Evolutionary conservation across 768 basidiomycete species (phyloP).

Genomic region (Trametes villosa): DNA sequence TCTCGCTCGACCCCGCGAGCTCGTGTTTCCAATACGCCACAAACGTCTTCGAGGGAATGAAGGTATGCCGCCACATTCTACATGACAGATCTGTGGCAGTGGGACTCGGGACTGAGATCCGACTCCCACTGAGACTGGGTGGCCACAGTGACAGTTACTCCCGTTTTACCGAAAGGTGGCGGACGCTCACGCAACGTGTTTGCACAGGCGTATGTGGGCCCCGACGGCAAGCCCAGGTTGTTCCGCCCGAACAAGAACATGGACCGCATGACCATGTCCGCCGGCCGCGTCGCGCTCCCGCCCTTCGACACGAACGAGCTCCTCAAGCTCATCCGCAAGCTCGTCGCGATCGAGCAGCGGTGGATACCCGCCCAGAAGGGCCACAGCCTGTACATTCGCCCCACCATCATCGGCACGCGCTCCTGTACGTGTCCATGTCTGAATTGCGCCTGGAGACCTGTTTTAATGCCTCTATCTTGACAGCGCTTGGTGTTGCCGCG

Average conservation of each 20-base stretch:
- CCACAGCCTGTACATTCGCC: slow-evolving; percentile 86
- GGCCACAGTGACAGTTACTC: background rate
- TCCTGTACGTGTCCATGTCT: slow-evolving; percentile 34
- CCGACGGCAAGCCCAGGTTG: slow-evolving; percentile 72
- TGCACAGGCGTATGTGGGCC: slow-evolving; percentile 65
- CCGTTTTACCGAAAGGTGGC: background rate
- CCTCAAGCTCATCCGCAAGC: slow-evolving; percentile 60
- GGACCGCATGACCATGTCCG: slow-evolving; percentile 74
- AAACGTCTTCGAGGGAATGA: slow-evolving; percentile 68
- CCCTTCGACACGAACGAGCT: slow-evolving; percentile 52
- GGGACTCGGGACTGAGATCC: too few species aligned
- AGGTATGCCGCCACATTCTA: slow-evolving; percentile 44
- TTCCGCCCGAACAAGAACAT: slow-evolving; percentile 89
- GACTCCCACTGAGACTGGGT: too few species aligned
- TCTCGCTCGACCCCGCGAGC: slow-evolving; percentile 59
- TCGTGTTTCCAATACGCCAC: slow-evolving; percentile 66
- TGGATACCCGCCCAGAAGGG: slow-evolving; percentile 83
- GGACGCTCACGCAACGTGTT: background rate
- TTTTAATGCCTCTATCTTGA: background rate
- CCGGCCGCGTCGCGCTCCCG: slow-evolving; percentile 73
- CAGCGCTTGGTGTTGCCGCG: slow-evolving; percentile 66
- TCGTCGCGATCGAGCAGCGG: slow-evolving; percentile 71
- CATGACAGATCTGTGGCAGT: too few species aligned
- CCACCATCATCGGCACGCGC: slow-evolving; percentile 64
- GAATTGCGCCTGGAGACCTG: background rate